Conservation (phyloP, 352 stramenopile genomes). For the Phytophthora tentaculata region DNA sequence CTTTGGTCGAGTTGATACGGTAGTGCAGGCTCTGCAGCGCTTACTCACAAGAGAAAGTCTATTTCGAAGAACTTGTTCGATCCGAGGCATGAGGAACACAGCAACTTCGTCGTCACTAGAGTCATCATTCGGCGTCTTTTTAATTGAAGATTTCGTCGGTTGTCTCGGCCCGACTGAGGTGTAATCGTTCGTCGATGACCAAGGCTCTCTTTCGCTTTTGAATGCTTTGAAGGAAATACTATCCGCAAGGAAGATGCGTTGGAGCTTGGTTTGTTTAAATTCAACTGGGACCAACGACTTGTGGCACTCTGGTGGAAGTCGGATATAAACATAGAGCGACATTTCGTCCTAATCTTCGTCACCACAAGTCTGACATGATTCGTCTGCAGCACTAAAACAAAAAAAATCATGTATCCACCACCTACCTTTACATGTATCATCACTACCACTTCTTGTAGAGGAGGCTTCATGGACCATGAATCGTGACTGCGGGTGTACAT, state of each 20-base stretch:
- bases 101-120: conserved; percentile 19
- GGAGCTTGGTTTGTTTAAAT: neutral
- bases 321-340: conserved; percentile 60
- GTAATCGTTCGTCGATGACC: conserved; percentile 2
- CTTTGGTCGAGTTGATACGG: conserved; percentile 10
- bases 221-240: conserved; percentile 18
- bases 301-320: conserved; percentile 50
- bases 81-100: conserved; percentile 57
- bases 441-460: too few species aligned
- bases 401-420: too few species aligned
- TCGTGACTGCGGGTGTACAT: too few species aligned
- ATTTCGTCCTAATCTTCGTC: conserved; percentile 21
- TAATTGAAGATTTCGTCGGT: neutral
- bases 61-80: conserved; percentile 45
- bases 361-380: too few species aligned
- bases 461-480: too few species aligned
- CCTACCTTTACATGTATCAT: too few species aligned
- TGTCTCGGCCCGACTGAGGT: conserved; percentile 1
- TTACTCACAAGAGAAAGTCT: conserved; percentile 47
- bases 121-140: conserved; percentile 3
- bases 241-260: conserved; percentile 8
- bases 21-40: conserved; percentile 4
- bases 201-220: conserved; percentile 14
- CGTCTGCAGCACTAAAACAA: too few species aligned
- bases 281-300: conserved; percentile 8